A percentile compares a stretch with the other conserved stretches of the same genome.
These are phyloP conservation scores for Phoenix dactylifera DNA, from an alignment of 176 grass and related monocot genomes.

Conservation along the genomic window DNA sequence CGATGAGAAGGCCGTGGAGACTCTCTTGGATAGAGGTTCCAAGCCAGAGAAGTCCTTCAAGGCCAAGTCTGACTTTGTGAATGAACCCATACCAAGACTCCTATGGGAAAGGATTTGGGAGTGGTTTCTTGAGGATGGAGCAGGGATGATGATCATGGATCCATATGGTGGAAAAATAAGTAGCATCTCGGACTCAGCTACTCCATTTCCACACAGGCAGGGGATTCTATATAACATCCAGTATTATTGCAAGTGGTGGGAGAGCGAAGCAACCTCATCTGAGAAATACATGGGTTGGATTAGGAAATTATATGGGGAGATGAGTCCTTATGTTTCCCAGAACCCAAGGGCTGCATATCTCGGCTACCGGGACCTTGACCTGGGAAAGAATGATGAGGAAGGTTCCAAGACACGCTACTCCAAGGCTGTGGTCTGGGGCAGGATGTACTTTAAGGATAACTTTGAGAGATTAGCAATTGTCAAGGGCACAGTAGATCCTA, in stretches of 20 bases:
- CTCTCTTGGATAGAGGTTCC: background rate
- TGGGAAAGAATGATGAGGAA: slow-evolving; percentile 37
- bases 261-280: slow-evolving; percentile 1
- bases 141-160: slow-evolving; percentile 44
- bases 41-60: background rate
- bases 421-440: slow-evolving; percentile 46
- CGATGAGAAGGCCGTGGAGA: background rate
- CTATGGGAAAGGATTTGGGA: background rate
- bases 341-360: slow-evolving; percentile 53
- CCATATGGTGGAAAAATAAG: slow-evolving; percentile 41
- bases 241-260: slow-evolving; percentile 38
- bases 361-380: slow-evolving; percentile 70
- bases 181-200: slow-evolving; percentile 22
- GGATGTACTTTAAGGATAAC: slow-evolving; percentile 51
- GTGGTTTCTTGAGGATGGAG: slow-evolving; percentile 8
- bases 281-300: slow-evolving; percentile 42
- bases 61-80: slow-evolving; percentile 1
- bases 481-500: slow-evolving; percentile 58
- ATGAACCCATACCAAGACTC: background rate
- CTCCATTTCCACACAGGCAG: slow-evolving; percentile 53
- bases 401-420: slow-evolving; percentile 5
- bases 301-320: slow-evolving; percentile 22
- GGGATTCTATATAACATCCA: slow-evolving; percentile 44
- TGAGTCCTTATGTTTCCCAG: slow-evolving; percentile 48
- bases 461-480: slow-evolving; percentile 58